Conservation (phyloP, 352 stramenopile genomes). For the Globisporangium heterothallicum region DNA sequence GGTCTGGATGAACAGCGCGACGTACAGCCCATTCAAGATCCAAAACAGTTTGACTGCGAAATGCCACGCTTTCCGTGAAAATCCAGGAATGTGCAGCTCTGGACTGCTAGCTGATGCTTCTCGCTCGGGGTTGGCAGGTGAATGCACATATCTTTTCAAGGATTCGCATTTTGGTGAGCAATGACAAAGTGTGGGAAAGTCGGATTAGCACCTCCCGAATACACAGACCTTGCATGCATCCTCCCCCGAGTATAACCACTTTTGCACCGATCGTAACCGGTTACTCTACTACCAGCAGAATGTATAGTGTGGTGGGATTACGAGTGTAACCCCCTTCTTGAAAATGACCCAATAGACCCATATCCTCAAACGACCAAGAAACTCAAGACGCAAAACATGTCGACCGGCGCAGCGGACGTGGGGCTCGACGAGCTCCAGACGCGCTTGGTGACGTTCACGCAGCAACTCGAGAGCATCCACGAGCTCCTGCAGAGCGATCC, state of each 20-base stretch:
- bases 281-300: no score
- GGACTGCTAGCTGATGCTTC: neutral
- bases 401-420: conserved; percentile 20
- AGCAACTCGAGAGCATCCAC: conserved; percentile 81
- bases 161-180: no score
- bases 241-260: no score
- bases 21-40: conserved; percentile 66
- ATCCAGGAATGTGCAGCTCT: conserved; percentile 23
- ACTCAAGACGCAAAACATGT: conserved; percentile 11
- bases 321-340: no score
- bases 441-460: conserved; percentile 70
- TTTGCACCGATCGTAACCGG: no score
- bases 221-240: no score
- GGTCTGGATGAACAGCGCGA: conserved; percentile 51
- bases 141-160: no score
- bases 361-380: no score
- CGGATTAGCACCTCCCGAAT: no score
- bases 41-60: conserved; percentile 47
- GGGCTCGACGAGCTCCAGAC: conserved; percentile 68
- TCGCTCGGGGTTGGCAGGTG: neutral
- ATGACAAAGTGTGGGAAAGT: no score
- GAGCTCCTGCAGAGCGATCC: conserved; percentile 67
- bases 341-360: no score
- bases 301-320: no score
- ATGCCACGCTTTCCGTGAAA: conserved; percentile 55